Percentiles rank a stretch among this genome's conserved stretches.
These are phyloP conservation scores for Galerina sulciceps DNA, from an alignment of 768 basidiomycete species.

Conservation along the genomic window DNA sequence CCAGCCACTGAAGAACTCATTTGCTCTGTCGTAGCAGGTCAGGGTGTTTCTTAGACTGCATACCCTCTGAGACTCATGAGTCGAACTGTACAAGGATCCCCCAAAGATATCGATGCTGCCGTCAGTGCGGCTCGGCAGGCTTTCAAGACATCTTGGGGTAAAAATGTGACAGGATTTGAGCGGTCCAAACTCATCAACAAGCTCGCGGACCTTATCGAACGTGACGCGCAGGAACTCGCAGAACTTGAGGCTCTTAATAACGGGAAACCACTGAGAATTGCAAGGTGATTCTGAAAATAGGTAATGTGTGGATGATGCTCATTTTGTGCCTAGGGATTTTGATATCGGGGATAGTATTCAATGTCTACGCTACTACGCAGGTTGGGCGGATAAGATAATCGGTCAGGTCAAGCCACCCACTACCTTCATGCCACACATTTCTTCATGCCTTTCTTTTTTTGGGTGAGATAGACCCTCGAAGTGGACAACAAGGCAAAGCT, in stretches of 20 bases:
- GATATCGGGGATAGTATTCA: conserved; percentile 81
- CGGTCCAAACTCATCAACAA: conserved; percentile 82
- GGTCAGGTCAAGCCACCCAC: conserved; percentile 62
- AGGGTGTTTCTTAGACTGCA: conserved; percentile 4
- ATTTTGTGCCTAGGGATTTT: conserved; percentile 56
- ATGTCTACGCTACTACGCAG: conserved; percentile 90
- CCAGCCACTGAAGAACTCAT: conserved; percentile 81
- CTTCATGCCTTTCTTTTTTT: not conserved
- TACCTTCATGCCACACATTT: not conserved
- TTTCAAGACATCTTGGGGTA: conserved; percentile 88
- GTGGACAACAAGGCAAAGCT: conserved; percentile 80
- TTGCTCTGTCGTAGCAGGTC: conserved; percentile 70
- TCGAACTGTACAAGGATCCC: conserved; percentile 48
- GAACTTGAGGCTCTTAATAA: conserved; percentile 89
- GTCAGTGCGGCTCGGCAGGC: conserved; percentile 84
- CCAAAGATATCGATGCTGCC: conserved; percentile 81
- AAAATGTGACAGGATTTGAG: conserved; percentile 83
- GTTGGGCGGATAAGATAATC: conserved; percentile 93
- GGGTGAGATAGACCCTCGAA: conserved; percentile 64
- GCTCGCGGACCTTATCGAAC: conserved; percentile 89
- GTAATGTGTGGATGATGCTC: not conserved
- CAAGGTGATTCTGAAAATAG: conserved; percentile 29
- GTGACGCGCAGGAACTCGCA: conserved; percentile 79
- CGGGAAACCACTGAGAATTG: conserved; percentile 80
- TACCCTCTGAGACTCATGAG: not conserved